These are phyloP conservation scores for Beta macrorhiza DNA, from an alignment of 179 eudicot genomes.

Conservation along the genomic window DNA sequence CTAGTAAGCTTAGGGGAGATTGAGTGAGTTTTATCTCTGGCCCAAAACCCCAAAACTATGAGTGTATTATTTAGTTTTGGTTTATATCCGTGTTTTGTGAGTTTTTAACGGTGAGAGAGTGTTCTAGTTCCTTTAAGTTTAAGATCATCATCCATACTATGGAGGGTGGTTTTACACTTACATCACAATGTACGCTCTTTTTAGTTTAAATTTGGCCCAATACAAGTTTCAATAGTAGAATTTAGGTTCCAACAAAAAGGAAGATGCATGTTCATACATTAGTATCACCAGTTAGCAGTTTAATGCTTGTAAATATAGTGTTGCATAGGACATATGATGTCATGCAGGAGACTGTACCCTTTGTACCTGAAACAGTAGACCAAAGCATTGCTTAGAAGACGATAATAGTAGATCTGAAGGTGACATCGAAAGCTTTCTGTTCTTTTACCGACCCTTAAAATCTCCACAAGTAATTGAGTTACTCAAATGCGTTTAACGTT, in stretches of 20 bases:
- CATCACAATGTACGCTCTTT: not conserved
- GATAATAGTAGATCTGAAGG: not conserved
- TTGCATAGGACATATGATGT: slow-evolving; percentile 60
- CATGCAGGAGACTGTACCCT: slow-evolving; percentile 58
- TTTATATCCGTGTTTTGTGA: too few relatives aligned
- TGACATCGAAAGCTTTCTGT: not conserved
- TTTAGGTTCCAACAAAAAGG: not conserved
- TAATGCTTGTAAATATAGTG: slow-evolving; percentile 48
- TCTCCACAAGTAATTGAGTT: not conserved
- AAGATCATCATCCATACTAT: not conserved
- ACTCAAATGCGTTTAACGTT: not conserved
- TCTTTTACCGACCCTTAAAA: not conserved
- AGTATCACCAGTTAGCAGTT: slow-evolving; percentile 42
- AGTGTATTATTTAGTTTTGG: too few relatives aligned
- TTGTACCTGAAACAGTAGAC: slow-evolving; percentile 50
- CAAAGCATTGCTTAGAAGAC: not conserved
- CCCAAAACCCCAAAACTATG: too few relatives aligned
- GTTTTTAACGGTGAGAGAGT: too few relatives aligned
- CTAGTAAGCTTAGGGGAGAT: too few relatives aligned
- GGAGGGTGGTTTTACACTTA: too few relatives aligned
- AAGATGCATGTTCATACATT: slow-evolving; percentile 32
- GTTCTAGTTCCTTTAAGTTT: too few relatives aligned
- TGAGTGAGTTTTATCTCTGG: too few relatives aligned
- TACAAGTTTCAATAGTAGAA: not conserved
- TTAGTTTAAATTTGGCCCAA: not conserved